Evolutionary conservation across 1,284 basidiomycete species (phyloP), one percentile per base, ranked within the genome.

Genomic region (Fomitopsis betulina): DNA sequence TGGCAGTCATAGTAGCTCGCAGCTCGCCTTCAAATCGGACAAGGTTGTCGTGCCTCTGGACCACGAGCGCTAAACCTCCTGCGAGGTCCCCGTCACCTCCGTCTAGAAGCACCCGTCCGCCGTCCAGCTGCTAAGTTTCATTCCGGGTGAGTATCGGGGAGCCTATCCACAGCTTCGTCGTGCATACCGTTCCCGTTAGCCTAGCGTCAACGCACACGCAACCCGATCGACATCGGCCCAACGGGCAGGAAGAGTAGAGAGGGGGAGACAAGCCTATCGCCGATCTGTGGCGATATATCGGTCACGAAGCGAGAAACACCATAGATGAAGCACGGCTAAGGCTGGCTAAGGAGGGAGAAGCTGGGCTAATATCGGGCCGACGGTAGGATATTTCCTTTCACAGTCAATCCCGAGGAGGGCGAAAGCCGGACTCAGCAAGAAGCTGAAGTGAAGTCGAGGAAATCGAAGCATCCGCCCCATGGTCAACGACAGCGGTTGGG

Each of bases 231-330:
- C 23, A 38, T 53, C 52, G 52, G 52, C 21, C 12, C 19, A 53
- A 23, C 17, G 23, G 37, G 27, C 25, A 42, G 39, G 23, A 53
- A 38, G 21, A 32, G 39, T 10, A 19, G 52, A 40, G 37, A 53
- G 52, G 37, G 32, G 52, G 37, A 53, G 37, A 53, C 52, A 2
- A 42, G 52, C 32, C 37, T 53, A 53, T 53, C 52, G 52, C 52
- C 37, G 52, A 53, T 53, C 40, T 25, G 25, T 40, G 30, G 37
- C 23, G 52, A 32, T 42, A 53, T 53, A 53, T 53, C 52, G 52
- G 52, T 53, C 15, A 9, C 10, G 37, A 53, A 53, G 52, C 37
- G 8, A 40, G 30, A 53, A 32, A 25, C 15, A 15, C 35, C 27
- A 30, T 30, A 30, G 23, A 21, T 19, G 45, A 30, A 3, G 15